Percentiles rank a stretch among this genome's conserved stretches.
Evolutionary conservation across 805 yeast species (phyloP).

Genomic region (Cyberlindnera amylophila): DNA sequence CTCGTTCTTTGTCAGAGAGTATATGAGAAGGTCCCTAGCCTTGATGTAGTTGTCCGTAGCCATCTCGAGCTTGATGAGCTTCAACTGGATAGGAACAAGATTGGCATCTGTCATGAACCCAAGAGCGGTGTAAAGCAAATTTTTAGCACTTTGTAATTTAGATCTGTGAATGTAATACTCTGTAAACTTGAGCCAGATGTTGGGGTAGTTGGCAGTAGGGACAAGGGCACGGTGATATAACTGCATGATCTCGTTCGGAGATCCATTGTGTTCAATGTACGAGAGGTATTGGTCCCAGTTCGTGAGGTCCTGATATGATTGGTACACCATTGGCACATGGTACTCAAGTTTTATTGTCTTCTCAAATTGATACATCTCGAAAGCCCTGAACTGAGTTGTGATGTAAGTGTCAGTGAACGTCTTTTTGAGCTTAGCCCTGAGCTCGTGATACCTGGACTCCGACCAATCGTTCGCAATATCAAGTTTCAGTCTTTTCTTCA

Average conservation of each 20-base stretch:
- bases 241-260: conserved; percentile 22
- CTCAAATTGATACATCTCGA: conserved; percentile 49
- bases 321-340: conserved; percentile 32
- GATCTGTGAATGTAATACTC: conserved; percentile 36
- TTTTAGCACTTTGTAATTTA: conserved; percentile 35
- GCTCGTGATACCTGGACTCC: conserved; percentile 24
- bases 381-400: conserved; percentile 50
- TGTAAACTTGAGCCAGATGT: conserved; percentile 48
- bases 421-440: conserved; percentile 40
- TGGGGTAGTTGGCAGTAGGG: conserved; percentile 40
- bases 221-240: conserved; percentile 48
- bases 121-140: conserved; percentile 36
- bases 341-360: conserved; percentile 36
- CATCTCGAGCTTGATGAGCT: conserved; percentile 43
- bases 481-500: conserved; percentile 21
- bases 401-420: conserved; percentile 49
- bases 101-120: conserved; percentile 22
- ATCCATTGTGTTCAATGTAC: conserved; percentile 40
- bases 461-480: conserved; percentile 7
- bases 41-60: conserved; percentile 32
- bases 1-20: conserved; percentile 29
- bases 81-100: conserved; percentile 29
- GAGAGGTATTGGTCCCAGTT: conserved; percentile 58
- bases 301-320: conserved; percentile 44
- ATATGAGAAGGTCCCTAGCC: conserved; percentile 30